phyloP scores from a whole-genome alignment of 75 land plant genomes.

The Selaginella tamariscina region DNA sequence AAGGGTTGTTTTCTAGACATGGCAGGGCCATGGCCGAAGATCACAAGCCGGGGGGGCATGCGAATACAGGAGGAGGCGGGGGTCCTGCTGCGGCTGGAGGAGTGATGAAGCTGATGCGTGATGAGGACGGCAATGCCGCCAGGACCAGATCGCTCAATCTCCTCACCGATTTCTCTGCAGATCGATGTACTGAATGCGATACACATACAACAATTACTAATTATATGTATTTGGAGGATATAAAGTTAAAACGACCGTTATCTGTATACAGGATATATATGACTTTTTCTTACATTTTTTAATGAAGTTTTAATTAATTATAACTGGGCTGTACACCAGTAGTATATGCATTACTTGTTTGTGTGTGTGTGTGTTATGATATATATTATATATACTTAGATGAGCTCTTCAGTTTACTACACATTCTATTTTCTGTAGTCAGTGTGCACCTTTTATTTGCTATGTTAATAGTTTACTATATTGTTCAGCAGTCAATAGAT shows the following conservation, averaged over 20 bases:
- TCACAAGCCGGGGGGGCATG: constrained; percentile 51
- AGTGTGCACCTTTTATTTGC: neutral
- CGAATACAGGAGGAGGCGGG: constrained; percentile 9
- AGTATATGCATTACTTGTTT: too few species aligned
- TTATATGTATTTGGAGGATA: too few species aligned
- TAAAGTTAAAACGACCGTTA: too few species aligned
- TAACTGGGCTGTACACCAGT: too few species aligned
- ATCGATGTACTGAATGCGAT: constrained; percentile 34
- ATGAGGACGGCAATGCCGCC: constrained; percentile 16
- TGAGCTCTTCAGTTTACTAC: too few species aligned
- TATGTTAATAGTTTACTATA: neutral
- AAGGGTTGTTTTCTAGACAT: too few species aligned
- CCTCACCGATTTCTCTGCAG: constrained; percentile 63
- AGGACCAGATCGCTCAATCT: constrained; percentile 50
- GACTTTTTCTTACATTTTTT: too few species aligned
- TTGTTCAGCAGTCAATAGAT: neutral
- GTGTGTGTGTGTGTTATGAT: too few species aligned
- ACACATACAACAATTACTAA: neutral
- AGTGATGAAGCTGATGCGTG: constrained; percentile 36
- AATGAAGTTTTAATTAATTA: too few species aligned
- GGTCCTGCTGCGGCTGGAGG: constrained; percentile 14
- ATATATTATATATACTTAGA: too few species aligned
- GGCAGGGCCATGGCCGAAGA: constrained; percentile 43
- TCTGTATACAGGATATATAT: too few species aligned
- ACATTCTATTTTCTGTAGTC: constrained; percentile 51